Base-by-base conservation (phyloP, 2,329 filamentous ascomycete genomes). In the Pseudogymnoascus sp. region DNA sequence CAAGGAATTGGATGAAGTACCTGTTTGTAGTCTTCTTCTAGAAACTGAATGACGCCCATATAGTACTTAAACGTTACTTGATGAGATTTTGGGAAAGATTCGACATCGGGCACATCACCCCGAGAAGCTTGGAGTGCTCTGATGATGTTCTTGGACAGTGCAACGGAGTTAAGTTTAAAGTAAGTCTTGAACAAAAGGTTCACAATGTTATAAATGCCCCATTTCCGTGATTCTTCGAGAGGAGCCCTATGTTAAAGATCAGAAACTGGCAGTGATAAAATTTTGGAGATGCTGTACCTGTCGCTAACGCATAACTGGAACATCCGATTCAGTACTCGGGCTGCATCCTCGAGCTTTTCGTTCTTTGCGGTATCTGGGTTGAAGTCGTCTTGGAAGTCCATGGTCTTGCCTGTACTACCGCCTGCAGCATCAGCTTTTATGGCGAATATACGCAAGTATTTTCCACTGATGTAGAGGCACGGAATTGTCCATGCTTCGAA, bases 121-220 rank as follows among this genome's bases (percentile, higher is more conserved):
- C 80, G 79, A 61, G 89, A 87, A 10, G 92, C 92, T 55, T 87
- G 82, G 58, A 99, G 80, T 0, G 91, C 92, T 67, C 88, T 90
- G 55, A 99, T 80, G 59, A 97, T 87, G 67, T 94, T 97, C 72
- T 94, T 92, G 15, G 88, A 96, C 18, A 97, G 79, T n/a, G 86
- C 87, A 62, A 95, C 88, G 35, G 89, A 90, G 76, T 96, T 96
- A 65, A 97, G 80, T 78, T 90, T 95, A 79, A 99, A 99, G 74
- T 97, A 97, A 1, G 92, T 97, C 76, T 97, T 97, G 84, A 99
- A 99, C 12, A 97, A 80, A 6, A 99, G 82, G 72, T 96, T 97
- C 71, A 92, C 91, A 67, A 93, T 87, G 74, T 92, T 92, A 78
- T 99, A 99, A 58, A 96, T 89, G 5, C 91, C 95, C 94, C 94